phyloP scores from a whole-genome alignment of 73 alveolate species.

The Blepharisma stoltei region DNA sequence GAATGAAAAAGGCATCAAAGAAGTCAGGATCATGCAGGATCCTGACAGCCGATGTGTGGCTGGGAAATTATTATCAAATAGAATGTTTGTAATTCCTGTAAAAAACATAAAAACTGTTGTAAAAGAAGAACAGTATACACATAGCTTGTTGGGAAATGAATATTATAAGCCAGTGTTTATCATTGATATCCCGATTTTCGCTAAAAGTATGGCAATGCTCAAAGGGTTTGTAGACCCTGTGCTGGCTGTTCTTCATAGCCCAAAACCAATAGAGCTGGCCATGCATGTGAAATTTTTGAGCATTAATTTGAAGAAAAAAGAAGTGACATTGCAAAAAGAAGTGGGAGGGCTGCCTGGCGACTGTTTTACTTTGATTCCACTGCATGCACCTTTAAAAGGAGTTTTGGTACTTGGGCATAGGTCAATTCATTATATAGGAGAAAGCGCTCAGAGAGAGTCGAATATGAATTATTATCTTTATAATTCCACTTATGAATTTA shows the following conservation, averaged over 20 bases:
- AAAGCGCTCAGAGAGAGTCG: neutral
- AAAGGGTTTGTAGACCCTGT: slow-evolving; percentile 18
- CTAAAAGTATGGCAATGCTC: neutral
- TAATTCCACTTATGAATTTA: neutral
- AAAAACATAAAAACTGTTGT: neutral
- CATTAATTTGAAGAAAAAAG: slow-evolving; percentile 4
- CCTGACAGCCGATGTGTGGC: slow-evolving; percentile 19
- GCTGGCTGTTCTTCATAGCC: slow-evolving; percentile 7
- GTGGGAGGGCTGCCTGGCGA: neutral
- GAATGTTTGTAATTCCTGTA: neutral
- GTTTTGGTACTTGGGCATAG: neutral
- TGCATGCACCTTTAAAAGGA: slow-evolving; percentile 11
- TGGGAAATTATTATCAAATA: neutral
- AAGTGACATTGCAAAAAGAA: neutral
- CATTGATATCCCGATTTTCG: neutral
- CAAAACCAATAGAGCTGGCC: neutral
- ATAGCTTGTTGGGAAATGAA: neutral
- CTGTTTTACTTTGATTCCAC: neutral
- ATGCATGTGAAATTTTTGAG: slow-evolving; percentile 14
- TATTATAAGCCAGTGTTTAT: neutral
- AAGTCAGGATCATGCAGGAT: neutral
- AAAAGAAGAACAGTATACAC: neutral
- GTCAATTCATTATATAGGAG: slow-evolving; percentile 2
- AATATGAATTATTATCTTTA: neutral
- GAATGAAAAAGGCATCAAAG: slow-evolving; percentile 22